phyloP scores from a whole-genome alignment of 2,329 filamentous ascomycete genomes.

The Fusarium oligoseptatum region DNA sequence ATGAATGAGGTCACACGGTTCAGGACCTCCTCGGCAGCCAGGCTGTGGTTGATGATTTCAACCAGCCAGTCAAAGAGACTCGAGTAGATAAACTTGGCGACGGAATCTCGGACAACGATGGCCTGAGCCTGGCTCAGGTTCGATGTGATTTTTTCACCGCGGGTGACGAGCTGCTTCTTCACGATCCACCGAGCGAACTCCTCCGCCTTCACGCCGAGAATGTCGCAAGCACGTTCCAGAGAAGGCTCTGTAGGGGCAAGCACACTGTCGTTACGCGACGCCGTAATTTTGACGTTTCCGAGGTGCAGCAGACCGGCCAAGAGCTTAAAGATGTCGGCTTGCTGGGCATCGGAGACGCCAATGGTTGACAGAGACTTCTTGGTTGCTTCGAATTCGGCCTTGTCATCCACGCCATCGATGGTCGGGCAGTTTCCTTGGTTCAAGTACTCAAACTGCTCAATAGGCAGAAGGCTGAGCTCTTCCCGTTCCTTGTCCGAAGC shows the following conservation, averaged over 20 bases:
- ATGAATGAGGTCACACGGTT: conserved; percentile 90
- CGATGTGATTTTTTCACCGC: conserved; percentile 97
- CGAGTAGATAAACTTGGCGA: conserved; percentile 98
- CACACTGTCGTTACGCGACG: conserved; percentile 88
- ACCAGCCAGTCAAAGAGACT: conserved; percentile 99
- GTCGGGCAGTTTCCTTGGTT: conserved; percentile 93
- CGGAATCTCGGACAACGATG: conserved; percentile 93
- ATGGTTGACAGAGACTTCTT: conserved; percentile 89
- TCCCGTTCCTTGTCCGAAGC: conserved; percentile 86
- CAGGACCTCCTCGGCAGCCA: conserved; percentile 90
- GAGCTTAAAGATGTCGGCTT: conserved; percentile 88
- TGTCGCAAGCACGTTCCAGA: conserved; percentile 82
- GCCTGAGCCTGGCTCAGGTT: conserved; percentile 95
- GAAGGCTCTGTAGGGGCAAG: conserved; percentile 85
- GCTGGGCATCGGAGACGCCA: conserved; percentile 80
- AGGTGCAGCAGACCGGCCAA: conserved; percentile 93
- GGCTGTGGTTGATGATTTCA: conserved; percentile 92
- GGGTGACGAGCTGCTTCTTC: conserved; percentile 97
- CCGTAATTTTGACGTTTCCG: conserved; percentile 95
- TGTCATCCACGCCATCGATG: conserved; percentile 96
- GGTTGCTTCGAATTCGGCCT: conserved; percentile 91
- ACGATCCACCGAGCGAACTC: conserved; percentile 98
- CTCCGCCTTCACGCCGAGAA: conserved; percentile 86
- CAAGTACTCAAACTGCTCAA: conserved; percentile 95
- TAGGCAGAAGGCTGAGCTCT: conserved; percentile 81